Evolutionary conservation across 2,329 filamentous ascomycete genomes (phyloP).

Genomic region (Raffaelea ambrosiae): DNA sequence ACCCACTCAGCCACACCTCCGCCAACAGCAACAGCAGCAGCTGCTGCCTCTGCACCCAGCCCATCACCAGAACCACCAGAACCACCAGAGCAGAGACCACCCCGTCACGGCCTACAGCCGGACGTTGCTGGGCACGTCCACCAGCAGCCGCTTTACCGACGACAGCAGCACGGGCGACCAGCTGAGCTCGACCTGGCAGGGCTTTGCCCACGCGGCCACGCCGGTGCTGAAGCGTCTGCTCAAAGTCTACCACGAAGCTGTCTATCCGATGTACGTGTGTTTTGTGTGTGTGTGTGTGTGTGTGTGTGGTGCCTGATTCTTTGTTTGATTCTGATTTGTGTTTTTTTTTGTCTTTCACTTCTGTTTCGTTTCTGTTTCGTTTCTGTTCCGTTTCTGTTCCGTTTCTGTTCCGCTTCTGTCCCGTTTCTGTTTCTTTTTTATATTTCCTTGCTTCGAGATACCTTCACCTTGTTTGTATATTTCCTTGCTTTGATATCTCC

Average conservation of each 20-base stretch:
- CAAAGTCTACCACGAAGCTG: conserved; percentile 14
- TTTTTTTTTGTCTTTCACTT: no score
- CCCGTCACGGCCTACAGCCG: no score
- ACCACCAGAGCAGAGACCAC: no score
- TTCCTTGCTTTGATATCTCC: not conserved
- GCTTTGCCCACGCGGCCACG: conserved; percentile 14
- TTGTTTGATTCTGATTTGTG: not conserved
- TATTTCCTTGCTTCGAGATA: not conserved
- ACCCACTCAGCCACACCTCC: not conserved
- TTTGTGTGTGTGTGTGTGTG: not conserved
- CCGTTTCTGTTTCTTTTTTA: no score
- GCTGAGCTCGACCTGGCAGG: conserved; percentile 13
- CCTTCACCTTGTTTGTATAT: not conserved
- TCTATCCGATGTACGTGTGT: conserved; percentile 13
- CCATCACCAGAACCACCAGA: not conserved
- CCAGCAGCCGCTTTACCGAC: conserved; percentile 4
- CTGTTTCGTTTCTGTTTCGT: no score
- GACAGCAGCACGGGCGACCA: conserved; percentile 8
- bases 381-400: no score
- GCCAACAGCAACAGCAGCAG: not conserved
- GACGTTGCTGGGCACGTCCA: no score
- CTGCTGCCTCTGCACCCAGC: not conserved
- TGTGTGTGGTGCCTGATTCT: no score
- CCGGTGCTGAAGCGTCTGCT: conserved; percentile 12
- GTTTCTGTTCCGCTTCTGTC: no score